Evolutionary conservation across 169 alveolate species (phyloP), one percentile per base, ranked within the genome.

Genomic region (Plasmodium knowlesi): DNA sequence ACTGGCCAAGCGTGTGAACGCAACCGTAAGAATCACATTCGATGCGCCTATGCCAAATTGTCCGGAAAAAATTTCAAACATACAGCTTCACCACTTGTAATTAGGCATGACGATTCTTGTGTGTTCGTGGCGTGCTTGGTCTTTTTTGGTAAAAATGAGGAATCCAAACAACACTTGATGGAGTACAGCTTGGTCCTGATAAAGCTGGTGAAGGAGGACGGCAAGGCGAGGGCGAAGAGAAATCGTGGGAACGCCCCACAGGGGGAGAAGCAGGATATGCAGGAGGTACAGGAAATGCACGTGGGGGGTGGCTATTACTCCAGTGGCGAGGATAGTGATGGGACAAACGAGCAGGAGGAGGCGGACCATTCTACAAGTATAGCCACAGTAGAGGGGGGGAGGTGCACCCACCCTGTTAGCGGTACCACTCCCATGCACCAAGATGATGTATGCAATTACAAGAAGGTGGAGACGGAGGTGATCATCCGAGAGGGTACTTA

Each of bases 41-140:
- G 93, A 39, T 86, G 93, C 37, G 86, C 93, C 5, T 86, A 86
- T 76, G 67, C 72, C 16, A 86, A 86, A 28, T 28, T 86, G 43
- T 86, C 93, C 0, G 74, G 82, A 5, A 86, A 86, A 30, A 74
- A 76, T 70, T 86, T 86, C 46, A 86, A 86, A 50, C 93, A 86
- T 22, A 76, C 57, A 5, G 81, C 82, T 5, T 46, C 93, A 1
- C 93, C 93, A 4, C 37, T 74, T 6, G 67, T 86, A 50, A 86
- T 86, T 30, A 86, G 71, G 22, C 78, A 86, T 39, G 57, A 86
- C 14, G 85, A 28, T 67, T 67, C 76, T 9, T 25, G 10, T 39
- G 86, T 86, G 9, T 86, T 54, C 67, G 76, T 86, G 12, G 93
- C 93, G 6, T 86, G 93, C 12, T 22, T 86, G 54, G 93, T 76